phyloP scores from a whole-genome alignment of 331 rosid genomes.

The Erythrophleum ivorense region DNA sequence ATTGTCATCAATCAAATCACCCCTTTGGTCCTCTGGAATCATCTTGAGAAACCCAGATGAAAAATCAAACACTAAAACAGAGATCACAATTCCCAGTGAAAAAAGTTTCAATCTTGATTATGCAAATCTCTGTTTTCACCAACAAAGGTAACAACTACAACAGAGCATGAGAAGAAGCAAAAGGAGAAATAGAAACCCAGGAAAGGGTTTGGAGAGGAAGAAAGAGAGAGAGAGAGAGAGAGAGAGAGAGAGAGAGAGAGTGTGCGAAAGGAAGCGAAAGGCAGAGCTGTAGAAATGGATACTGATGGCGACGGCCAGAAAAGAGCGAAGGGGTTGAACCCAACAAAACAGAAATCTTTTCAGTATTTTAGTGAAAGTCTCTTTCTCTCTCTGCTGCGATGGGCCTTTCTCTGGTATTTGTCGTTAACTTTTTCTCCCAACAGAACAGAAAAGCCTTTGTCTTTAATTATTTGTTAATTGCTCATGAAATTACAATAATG shows the following conservation, averaged over 20 bases:
- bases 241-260: slow-evolving; percentile 12
- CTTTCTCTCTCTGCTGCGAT: slow-evolving; percentile 36
- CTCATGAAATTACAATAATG: slow-evolving; percentile 44
- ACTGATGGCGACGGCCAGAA: slow-evolving; percentile 61
- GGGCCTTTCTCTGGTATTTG: slow-evolving; percentile 47
- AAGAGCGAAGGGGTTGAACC: slow-evolving; percentile 59
- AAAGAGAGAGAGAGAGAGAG: background rate
- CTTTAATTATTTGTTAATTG: slow-evolving; percentile 44
- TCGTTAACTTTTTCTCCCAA: slow-evolving; percentile 53
- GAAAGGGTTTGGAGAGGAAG: background rate
- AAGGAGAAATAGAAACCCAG: background rate
- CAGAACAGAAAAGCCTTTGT: slow-evolving; percentile 41
- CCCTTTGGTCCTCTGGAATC: slow-evolving; percentile 66
- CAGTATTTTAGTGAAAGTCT: slow-evolving; percentile 49
- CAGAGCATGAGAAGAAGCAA: background rate
- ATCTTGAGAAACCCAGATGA: slow-evolving; percentile 50
- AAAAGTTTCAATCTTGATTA: slow-evolving; percentile 45
- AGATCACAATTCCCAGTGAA: slow-evolving; percentile 30
- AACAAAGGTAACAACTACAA: background rate
- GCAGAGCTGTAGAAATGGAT: slow-evolving; percentile 57
- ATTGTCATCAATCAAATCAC: slow-evolving; percentile 39
- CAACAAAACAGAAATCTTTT: slow-evolving; percentile 55
- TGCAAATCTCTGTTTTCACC: slow-evolving; percentile 11
- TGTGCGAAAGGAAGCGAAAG: slow-evolving; percentile 35
- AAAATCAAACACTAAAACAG: slow-evolving; percentile 21